Percentiles rank a stretch among this genome's conserved stretches.
Conservation (phyloP, 106 monocot species). For the Dioscorea alata region DNA sequence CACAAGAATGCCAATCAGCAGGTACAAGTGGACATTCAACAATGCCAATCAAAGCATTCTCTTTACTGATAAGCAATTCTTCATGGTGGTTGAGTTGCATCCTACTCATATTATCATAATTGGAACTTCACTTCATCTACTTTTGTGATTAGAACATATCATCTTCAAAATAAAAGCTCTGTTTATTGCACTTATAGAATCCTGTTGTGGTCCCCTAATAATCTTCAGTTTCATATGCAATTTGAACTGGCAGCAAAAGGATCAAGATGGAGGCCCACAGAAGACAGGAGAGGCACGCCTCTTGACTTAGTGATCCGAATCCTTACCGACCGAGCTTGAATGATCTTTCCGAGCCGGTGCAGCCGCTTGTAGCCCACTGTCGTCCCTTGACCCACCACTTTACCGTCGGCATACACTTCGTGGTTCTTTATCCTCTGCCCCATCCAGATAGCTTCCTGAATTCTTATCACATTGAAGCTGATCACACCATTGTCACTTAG, state of each 20-base stretch:
- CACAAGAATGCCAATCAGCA: too few relatives aligned
- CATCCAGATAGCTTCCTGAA: slow-evolving; percentile 68
- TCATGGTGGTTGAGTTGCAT: too few relatives aligned
- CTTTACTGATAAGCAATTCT: too few relatives aligned
- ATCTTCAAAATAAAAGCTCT: too few relatives aligned
- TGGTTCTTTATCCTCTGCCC: slow-evolving; percentile 64
- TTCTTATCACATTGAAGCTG: slow-evolving; percentile 71
- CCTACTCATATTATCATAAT: too few relatives aligned
- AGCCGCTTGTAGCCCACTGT: slow-evolving; percentile 83
- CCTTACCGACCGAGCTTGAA: slow-evolving; percentile 35
- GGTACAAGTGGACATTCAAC: too few relatives aligned
- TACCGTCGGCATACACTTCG: slow-evolving; percentile 51
- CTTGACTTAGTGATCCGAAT: slow-evolving; percentile 38
- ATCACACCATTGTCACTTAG: neutral
- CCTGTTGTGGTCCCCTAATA: too few relatives aligned
- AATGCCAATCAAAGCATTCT: too few relatives aligned
- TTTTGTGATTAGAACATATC: too few relatives aligned
- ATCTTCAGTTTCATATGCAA: too few relatives aligned
- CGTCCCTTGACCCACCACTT: slow-evolving; percentile 46
- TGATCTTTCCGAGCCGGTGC: slow-evolving; percentile 36
- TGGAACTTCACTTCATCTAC: too few relatives aligned
- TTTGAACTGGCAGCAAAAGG: slow-evolving; percentile 19
- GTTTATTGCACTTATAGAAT: too few relatives aligned
- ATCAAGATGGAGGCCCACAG: slow-evolving; percentile 70
- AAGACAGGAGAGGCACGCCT: slow-evolving; percentile 51